A percentile compares a stretch with the other conserved stretches of the same genome.
Conservation (phyloP, 140 eudicot genomes). For the Bidens hawaiensis region DNA sequence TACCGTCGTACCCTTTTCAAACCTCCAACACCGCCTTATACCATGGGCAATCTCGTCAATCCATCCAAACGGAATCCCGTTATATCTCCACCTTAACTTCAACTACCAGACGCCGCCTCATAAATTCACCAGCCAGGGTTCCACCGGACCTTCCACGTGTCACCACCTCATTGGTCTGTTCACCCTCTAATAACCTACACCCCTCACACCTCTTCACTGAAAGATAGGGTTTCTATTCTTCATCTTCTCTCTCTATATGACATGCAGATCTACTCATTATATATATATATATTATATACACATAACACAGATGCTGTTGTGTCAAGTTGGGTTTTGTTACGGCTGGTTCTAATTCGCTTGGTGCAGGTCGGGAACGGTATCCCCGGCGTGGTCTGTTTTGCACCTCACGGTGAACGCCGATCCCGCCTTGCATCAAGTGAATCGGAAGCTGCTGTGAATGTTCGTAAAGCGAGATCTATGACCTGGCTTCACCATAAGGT, state of each 20-base stretch:
- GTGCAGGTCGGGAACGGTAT: constrained; percentile 98
- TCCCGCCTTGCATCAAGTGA: constrained; percentile 99
- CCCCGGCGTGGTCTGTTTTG: constrained; percentile 17
- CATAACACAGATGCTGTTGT: constrained; percentile 4
- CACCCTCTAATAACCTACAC: constrained; percentile 31
- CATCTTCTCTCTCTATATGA: constrained; percentile 10
- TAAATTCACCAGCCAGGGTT: constrained; percentile 19
- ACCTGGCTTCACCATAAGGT: constrained; percentile 6
- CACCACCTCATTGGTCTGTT: constrained; percentile 21
- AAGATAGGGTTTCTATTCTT: constrained; percentile 17
- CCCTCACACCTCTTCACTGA: constrained; percentile 13
- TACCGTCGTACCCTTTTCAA: neutral
- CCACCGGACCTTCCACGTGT: constrained; percentile 40
- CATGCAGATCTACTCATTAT: constrained; percentile 23
- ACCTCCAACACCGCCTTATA: neutral
- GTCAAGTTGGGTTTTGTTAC: constrained; percentile 23
- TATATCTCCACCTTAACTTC: constrained; percentile 13
- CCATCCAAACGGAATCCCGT: constrained; percentile 13
- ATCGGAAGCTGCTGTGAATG: constrained; percentile 66
- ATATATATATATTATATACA: neutral
- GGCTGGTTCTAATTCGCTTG: constrained; percentile 95
- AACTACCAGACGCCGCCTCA: constrained; percentile 16
- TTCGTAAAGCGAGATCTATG: neutral
- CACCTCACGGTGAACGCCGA: constrained; percentile 25
- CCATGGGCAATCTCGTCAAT: constrained; percentile 5